Evolutionary conservation across 495 filamentous ascomycete genomes (phyloP), one percentile per base, ranked within the genome.

Genomic region (Cercophora samala): DNA sequence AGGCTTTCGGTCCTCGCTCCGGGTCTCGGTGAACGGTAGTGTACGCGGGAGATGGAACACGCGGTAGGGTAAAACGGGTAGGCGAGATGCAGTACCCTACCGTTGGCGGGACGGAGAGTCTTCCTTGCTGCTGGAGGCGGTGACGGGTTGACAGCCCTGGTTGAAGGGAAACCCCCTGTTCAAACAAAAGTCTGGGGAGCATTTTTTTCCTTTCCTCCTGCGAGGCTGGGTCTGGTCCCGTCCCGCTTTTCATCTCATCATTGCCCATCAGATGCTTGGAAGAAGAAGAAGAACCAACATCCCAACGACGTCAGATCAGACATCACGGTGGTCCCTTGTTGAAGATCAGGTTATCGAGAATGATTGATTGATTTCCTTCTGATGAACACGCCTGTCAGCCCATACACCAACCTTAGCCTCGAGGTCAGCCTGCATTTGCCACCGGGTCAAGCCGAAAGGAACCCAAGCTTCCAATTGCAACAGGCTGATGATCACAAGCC

Each of bases 1-100:
- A 18, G 19, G 53, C 15, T 62, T 62, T 62, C 60, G 60, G 65
- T 63, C 32, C 23, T 67, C 22, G 26, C 59, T 56, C 65, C 60
- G 54, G 46, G 65, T 32, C 46, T 67, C 58, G 58, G 22, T 66
- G 26, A n/a, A 67, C 29, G 60, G 51, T 24, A 51, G 52, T 54
- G 15, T 18, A 21, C 15, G n/a, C n/a, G 8, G 53, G 19, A 46
- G 8, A n/a, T n/a, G n/a, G n/a, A 17, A 46, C 15, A 46, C 37
- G 37, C 37, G 37, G 37, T 46, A 46, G 37, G 13, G 37, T 11
- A 46, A 46, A 46, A 46, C 13, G 37, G 37, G 37, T 46, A 46
- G 37, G 37, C 37, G 37, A 46, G 37, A 46, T 46, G 37, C 37
- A 46, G 8, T 46, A n/a, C n/a, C n/a, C n/a, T n/a, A n/a, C n/a